A percentile compares a stretch with the other conserved stretches of the same genome.
phyloP scores from a whole-genome alignment of 257 asterid species.

The Ballota nigra region DNA sequence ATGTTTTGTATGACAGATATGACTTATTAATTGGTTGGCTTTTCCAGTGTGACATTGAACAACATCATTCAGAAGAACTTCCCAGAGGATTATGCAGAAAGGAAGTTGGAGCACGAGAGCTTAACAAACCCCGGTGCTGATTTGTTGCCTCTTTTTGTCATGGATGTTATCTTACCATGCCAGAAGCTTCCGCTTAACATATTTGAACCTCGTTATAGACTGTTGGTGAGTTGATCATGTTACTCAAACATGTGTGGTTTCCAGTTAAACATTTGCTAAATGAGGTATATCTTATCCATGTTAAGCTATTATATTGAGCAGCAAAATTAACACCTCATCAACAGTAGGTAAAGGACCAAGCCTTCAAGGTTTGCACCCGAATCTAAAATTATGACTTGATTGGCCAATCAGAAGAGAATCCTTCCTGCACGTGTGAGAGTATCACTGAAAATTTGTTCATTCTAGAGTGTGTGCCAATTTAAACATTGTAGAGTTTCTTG shows the following conservation, averaged over 20 bases:
- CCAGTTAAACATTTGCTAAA: neutral
- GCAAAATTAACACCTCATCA: neutral
- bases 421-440: neutral
- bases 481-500: neutral
- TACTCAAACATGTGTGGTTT: neutral
- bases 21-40: conserved; percentile 25
- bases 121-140: conserved; percentile 71
- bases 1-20: neutral
- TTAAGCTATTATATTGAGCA: neutral
- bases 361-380: neutral
- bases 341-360: too few species aligned
- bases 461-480: neutral
- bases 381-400: neutral
- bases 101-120: conserved; percentile 75
- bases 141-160: conserved; percentile 91
- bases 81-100: conserved; percentile 85
- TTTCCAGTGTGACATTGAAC: conserved; percentile 86
- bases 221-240: conserved; percentile 67
- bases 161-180: conserved; percentile 96
- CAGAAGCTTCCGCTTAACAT: conserved; percentile 92
- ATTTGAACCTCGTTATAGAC: conserved; percentile 98
- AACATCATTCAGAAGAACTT: conserved; percentile 87
- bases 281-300: neutral
- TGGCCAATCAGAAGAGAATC: conserved; percentile 7
- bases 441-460: neutral